These are phyloP conservation scores for Pestalotiopsis sp. DNA, from an alignment of 2,329 filamentous ascomycete species.

Conservation along the genomic window DNA sequence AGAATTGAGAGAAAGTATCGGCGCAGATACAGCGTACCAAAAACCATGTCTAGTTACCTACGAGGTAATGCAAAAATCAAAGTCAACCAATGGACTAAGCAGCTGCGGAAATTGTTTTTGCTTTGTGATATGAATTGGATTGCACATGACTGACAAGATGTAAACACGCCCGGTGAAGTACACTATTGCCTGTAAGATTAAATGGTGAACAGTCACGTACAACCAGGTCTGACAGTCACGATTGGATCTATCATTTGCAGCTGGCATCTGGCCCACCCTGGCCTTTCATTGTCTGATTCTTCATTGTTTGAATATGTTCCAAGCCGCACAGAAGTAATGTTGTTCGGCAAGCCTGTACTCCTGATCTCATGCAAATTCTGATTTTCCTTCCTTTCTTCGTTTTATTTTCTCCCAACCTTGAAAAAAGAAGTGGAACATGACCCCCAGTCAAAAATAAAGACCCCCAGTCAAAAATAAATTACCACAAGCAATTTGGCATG, in stretches of 20 bases:
- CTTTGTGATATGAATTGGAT: no score
- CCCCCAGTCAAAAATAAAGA: not conserved
- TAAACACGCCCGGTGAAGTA: no score
- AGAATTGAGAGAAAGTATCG: no score
- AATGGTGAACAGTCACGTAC: no score
- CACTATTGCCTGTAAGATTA: no score
- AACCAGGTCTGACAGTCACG: no score
- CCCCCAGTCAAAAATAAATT: not conserved
- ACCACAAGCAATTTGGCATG: not conserved
- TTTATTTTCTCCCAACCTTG: not conserved
- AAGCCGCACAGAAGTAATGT: not conserved
- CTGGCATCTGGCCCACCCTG: no score
- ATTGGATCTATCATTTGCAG: no score
- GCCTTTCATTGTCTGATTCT: not conserved
- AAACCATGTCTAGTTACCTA: not conserved
- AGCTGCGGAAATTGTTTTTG: no score
- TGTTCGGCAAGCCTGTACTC: not conserved
- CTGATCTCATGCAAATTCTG: conserved; percentile 1
- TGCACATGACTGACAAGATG: no score
- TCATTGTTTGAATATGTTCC: not conserved
- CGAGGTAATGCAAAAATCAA: not conserved
- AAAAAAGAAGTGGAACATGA: not conserved
- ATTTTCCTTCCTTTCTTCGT: not conserved
- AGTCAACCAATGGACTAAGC: no score
- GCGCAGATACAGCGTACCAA: no score